Base-by-base conservation (phyloP, 2,329 filamentous ascomycete species). In the Torrubiella hemipterigena region DNA sequence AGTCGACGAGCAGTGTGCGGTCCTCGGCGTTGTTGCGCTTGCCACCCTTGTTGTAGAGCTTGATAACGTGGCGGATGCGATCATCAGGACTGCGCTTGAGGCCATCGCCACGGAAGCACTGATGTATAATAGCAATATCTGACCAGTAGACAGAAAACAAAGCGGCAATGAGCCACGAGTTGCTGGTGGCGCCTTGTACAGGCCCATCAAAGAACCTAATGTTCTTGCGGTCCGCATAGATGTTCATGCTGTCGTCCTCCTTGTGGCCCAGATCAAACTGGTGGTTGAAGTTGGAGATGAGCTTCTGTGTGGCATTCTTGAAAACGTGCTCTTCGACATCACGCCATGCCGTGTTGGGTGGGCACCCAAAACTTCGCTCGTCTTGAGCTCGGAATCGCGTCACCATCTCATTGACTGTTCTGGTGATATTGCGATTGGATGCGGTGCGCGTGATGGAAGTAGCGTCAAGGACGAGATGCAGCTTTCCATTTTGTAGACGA, bases 141-240 rank as follows among this genome's bases (percentile, higher is more conserved):
- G 59, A 47, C 59, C 59, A 63, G 44, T 54, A 57, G 32, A 63
- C 58, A 21, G 58, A 57, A 51, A 61, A 62, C 33, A 63, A 44
- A 10, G 59, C 59, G 1, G 59, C 51, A 36, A 63, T 51, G 12
- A 63, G 48, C 59, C 59, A 63, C 40, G 50, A 54, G 51, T 63
- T 58, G 40, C 42, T 48, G 13, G 45, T 40, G 23, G 56, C 57
- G 25, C 59, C 59, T 50, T 63, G 59, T 8, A 53, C 51, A 5
- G 59, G 59, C 40, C 62, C 56, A 38, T 59, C 56, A 35, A 61
- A 63, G 38, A 35, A 41, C 37, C 44, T 40, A 19, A 38, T 12
- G 7, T 36, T 41, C 33, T 33, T 32, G 27, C 34, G 35, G 25
- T 38, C 22, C n/a, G 43, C 41, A 12, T 42, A 39, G 15, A 51